Percentiles rank a stretch among this genome's conserved stretches.
Evolutionary conservation across 108 stramenopile species (phyloP).

Genomic region (Conticribra weissflogii): DNA sequence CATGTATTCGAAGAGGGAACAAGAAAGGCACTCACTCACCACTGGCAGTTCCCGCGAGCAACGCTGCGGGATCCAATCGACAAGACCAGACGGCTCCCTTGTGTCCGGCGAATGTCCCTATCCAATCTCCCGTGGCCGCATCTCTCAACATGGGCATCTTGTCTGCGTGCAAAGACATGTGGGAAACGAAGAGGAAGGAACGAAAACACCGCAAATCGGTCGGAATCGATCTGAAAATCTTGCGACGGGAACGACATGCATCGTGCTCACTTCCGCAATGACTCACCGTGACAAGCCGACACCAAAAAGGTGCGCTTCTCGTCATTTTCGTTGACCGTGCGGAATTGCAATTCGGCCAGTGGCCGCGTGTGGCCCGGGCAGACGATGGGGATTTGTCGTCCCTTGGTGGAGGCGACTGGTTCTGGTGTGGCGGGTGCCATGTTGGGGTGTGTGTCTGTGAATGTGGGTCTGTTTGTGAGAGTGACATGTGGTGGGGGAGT

Average conservation of each 20-base stretch:
- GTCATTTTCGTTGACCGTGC: slow-evolving; percentile 53
- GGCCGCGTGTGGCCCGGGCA: slow-evolving; percentile 95
- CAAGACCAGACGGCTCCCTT: slow-evolving; percentile 99
- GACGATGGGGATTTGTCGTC: slow-evolving; percentile 89
- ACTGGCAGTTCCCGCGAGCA: slow-evolving; percentile 88
- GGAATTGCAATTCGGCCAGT: slow-evolving; percentile 88
- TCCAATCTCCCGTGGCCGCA: slow-evolving; percentile 97
- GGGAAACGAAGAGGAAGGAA: too few relatives aligned
- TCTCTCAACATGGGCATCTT: slow-evolving; percentile 96
- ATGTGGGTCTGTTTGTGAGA: too few relatives aligned
- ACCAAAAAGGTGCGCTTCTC: slow-evolving; percentile 67
- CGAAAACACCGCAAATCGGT: too few relatives aligned
- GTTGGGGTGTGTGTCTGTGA: background rate
- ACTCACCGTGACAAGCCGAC: slow-evolving; percentile 75
- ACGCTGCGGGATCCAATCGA: slow-evolving; percentile 80
- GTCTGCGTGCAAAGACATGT: too few relatives aligned
- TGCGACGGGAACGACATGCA: too few relatives aligned
- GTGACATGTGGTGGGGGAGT: too few relatives aligned
- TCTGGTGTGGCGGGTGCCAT: slow-evolving; percentile 39
- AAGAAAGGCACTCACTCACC: slow-evolving; percentile 8
- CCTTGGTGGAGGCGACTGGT: slow-evolving; percentile 23
- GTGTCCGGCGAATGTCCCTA: slow-evolving; percentile 97
- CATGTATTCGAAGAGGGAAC: too few relatives aligned
- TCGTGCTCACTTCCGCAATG: too few relatives aligned
- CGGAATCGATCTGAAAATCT: too few relatives aligned